phyloP scores from a whole-genome alignment of 352 stramenopile genomes.

The Sclerospora graminicola region DNA sequence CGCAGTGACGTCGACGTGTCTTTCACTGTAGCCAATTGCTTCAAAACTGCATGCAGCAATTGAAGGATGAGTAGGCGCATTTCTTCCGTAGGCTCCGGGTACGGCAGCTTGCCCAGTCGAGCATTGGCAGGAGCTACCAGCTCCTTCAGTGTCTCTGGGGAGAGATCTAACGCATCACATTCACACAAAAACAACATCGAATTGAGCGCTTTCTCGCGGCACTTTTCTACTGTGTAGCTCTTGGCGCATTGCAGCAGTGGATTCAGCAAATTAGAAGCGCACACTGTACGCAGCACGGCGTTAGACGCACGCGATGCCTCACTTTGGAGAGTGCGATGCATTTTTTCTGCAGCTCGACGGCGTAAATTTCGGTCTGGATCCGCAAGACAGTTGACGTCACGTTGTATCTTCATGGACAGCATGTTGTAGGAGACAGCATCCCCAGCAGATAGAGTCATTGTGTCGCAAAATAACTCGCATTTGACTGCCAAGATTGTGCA shows the following conservation, averaged over 20 bases:
- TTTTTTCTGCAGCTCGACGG: constrained; percentile 60
- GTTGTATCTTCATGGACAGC: constrained; percentile 74
- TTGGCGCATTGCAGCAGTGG: constrained; percentile 40
- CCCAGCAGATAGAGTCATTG: constrained; percentile 35
- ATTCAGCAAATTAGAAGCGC: constrained; percentile 30
- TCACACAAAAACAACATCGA: constrained; percentile 53
- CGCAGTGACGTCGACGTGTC: constrained; percentile 19
- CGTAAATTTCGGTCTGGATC: constrained; percentile 63
- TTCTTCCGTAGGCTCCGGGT: constrained; percentile 70
- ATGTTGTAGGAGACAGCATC: constrained; percentile 44
- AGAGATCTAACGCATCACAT: constrained; percentile 31
- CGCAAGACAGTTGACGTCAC: constrained; percentile 69
- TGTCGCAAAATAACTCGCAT: no score
- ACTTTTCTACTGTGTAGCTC: constrained; percentile 61
- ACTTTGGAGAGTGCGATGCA: constrained; percentile 39
- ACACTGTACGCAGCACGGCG: constrained; percentile 33
- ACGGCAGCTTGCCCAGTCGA: constrained; percentile 71
- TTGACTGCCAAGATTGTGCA: no score
- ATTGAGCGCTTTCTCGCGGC: constrained; percentile 53
- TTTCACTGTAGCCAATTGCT: constrained; percentile 25
- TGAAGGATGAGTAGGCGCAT: constrained; percentile 67
- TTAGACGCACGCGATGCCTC: constrained; percentile 27
- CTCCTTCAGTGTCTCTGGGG: constrained; percentile 28
- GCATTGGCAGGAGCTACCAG: constrained; percentile 34
- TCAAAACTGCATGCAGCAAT: constrained; percentile 39